These are phyloP conservation scores for Dioscorea dumetorum DNA, from an alignment of 106 monocot species.

Conservation along the genomic window DNA sequence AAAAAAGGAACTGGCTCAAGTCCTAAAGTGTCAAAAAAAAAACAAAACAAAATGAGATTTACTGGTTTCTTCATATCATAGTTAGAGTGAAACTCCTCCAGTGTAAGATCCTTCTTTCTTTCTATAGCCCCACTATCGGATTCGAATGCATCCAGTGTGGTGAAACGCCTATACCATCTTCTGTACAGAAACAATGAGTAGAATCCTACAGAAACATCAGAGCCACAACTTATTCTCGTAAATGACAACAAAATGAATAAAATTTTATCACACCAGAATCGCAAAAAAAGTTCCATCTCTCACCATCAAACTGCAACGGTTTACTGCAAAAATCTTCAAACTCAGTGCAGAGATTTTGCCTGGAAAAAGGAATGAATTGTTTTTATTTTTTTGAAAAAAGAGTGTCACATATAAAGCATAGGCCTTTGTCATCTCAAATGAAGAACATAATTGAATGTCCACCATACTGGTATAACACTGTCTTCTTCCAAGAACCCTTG, in stretches of 20 bases:
- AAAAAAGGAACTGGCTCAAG: no score
- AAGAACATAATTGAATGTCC: not conserved
- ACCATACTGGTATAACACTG: slow-evolving; percentile 47
- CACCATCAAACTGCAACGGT: slow-evolving; percentile 74
- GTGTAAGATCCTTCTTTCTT: slow-evolving; percentile 46
- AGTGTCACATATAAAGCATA: not conserved
- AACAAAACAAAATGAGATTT: slow-evolving; percentile 7
- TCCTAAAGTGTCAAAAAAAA: no score
- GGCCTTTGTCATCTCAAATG: not conserved
- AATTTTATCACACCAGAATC: slow-evolving; percentile 3
- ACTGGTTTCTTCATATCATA: slow-evolving; percentile 78
- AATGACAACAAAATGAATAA: not conserved
- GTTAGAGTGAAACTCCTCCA: slow-evolving; percentile 49
- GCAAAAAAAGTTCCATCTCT: not conserved
- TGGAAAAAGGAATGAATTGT: slow-evolving; percentile 21
- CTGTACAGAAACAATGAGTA: slow-evolving; percentile 68
- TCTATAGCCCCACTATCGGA: slow-evolving; percentile 51
- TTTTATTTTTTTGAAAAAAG: not conserved
- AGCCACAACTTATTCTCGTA: not conserved
- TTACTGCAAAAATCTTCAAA: slow-evolving; percentile 20
- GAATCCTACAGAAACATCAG: slow-evolving; percentile 58
- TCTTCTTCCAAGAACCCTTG: slow-evolving; percentile 82
- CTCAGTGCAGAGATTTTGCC: slow-evolving; percentile 40
- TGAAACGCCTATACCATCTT: slow-evolving; percentile 94
- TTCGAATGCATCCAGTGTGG: slow-evolving; percentile 51